Percentiles rank a stretch among this genome's conserved stretches.
Evolutionary conservation across 2,329 filamentous ascomycete species (phyloP).

Genomic region (Juglanconis juglandina): DNA sequence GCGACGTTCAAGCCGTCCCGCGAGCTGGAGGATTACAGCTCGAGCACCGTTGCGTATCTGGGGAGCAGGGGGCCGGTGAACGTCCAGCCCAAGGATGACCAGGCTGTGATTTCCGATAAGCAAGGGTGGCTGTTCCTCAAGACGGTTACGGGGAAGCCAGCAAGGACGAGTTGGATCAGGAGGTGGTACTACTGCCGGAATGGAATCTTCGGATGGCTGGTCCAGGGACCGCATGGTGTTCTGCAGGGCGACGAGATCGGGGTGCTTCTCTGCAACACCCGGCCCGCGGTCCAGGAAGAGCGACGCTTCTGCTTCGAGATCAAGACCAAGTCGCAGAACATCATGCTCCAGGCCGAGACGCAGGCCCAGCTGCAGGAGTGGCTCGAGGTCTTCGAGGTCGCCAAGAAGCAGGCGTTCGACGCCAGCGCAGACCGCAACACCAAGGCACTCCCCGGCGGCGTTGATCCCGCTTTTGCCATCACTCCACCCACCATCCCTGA

Average conservation of each 20-base stretch:
- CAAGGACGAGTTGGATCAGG: conserved; percentile 82
- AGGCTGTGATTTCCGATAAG: conserved; percentile 65
- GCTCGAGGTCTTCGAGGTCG: conserved; percentile 89
- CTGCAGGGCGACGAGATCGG: conserved; percentile 96
- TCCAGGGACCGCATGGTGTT: conserved; percentile 80
- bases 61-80: conserved; percentile 67
- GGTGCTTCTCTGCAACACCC: conserved; percentile 87
- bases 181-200: conserved; percentile 96
- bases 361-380: conserved; percentile 90
- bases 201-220: conserved; percentile 92
- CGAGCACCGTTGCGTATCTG: conserved; percentile 84
- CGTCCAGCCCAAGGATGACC: conserved; percentile 52
- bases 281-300: conserved; percentile 87
- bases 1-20: conserved; percentile 73
- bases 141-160: conserved; percentile 80
- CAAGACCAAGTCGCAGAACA: conserved; percentile 91
- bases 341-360: conserved; percentile 88
- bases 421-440: conserved; percentile 56
- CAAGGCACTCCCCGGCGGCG: conserved; percentile 43
- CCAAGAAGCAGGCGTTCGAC: conserved; percentile 89
- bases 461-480: conserved; percentile 84
- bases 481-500: conserved; percentile 84
- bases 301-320: conserved; percentile 96
- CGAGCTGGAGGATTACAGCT: conserved; percentile 88
- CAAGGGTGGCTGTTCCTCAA: conserved; percentile 92